Evolutionary conservation across 148 eudicot species (phyloP).

Genomic region (Amaranthus cruentus): DNA sequence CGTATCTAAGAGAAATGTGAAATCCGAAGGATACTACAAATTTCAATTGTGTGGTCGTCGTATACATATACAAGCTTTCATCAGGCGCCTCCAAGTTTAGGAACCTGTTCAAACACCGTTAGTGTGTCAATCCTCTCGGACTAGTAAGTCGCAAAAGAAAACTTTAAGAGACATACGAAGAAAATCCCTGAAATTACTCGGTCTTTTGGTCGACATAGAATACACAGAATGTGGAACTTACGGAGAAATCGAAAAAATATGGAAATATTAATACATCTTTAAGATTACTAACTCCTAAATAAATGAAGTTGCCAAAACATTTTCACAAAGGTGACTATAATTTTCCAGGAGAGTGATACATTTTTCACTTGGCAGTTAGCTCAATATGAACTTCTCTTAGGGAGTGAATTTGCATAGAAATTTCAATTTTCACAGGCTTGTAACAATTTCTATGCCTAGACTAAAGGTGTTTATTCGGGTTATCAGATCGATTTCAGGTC

Average conservation of each 20-base stretch:
- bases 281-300: no score
- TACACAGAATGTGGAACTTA: not conserved
- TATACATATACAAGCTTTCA: slow-evolving; percentile 5
- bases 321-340: no score
- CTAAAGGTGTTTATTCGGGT: no score
- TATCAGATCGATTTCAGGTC: no score
- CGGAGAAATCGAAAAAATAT: not conserved
- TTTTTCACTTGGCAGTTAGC: no score
- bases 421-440: no score
- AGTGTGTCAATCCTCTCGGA: not conserved
- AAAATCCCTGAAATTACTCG: not conserved
- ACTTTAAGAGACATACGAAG: not conserved
- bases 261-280: no score
- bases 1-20: slow-evolving; percentile 4
- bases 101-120: slow-evolving; percentile 39
- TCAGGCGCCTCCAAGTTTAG: slow-evolving; percentile 46
- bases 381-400: no score
- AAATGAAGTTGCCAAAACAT: no score
- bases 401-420: no score
- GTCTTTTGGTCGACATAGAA: not conserved
- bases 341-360: no score
- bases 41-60: slow-evolving; percentile 23
- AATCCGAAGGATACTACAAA: slow-evolving; percentile 6
- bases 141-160: not conserved
- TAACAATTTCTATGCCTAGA: no score